A percentile compares a stretch with the other conserved stretches of the same genome.
These are phyloP conservation scores for Adansonia rubrostipa DNA, from an alignment of 441 rosid genomes.

Conservation along the genomic window DNA sequence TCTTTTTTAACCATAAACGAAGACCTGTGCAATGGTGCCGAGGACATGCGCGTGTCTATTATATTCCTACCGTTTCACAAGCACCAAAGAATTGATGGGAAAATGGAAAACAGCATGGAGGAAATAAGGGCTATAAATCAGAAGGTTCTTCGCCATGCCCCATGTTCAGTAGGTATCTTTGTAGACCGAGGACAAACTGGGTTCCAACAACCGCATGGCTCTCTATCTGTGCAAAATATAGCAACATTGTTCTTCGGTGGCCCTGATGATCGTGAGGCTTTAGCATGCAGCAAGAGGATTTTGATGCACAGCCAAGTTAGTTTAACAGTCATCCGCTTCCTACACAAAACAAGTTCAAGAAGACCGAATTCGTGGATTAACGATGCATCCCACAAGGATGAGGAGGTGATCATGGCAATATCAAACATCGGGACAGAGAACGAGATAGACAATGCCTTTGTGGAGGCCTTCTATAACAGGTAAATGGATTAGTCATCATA, in stretches of 20 bases:
- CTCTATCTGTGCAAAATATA: slow-evolving; percentile 53
- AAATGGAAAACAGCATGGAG: slow-evolving; percentile 63
- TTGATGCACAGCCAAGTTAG: slow-evolving; percentile 48
- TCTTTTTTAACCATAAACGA: slow-evolving; percentile 55
- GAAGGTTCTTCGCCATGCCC: slow-evolving; percentile 77
- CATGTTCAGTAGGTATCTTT: slow-evolving; percentile 77
- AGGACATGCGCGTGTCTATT: slow-evolving; percentile 70
- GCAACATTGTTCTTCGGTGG: slow-evolving; percentile 84
- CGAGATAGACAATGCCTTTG: slow-evolving; percentile 50
- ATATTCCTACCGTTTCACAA: slow-evolving; percentile 83
- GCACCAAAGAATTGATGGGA: slow-evolving; percentile 84
- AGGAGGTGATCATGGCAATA: slow-evolving; percentile 53
- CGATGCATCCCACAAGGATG: slow-evolving; percentile 33
- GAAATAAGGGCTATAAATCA: slow-evolving; percentile 70
- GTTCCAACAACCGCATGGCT: slow-evolving; percentile 60
- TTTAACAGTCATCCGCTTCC: slow-evolving; percentile 66
- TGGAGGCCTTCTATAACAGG: slow-evolving; percentile 67
- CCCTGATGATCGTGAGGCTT: slow-evolving; percentile 90
- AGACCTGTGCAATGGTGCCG: slow-evolving; percentile 70
- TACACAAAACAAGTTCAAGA: slow-evolving; percentile 19
- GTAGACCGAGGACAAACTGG: slow-evolving; percentile 74
- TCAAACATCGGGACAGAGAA: slow-evolving; percentile 46
- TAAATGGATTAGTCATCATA: slow-evolving; percentile 7
- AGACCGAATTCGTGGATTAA: slow-evolving; percentile 27
- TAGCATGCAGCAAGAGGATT: slow-evolving; percentile 67